Evolutionary conservation across 305 asterid species (phyloP).

Genomic region (Solanum hybrid): DNA sequence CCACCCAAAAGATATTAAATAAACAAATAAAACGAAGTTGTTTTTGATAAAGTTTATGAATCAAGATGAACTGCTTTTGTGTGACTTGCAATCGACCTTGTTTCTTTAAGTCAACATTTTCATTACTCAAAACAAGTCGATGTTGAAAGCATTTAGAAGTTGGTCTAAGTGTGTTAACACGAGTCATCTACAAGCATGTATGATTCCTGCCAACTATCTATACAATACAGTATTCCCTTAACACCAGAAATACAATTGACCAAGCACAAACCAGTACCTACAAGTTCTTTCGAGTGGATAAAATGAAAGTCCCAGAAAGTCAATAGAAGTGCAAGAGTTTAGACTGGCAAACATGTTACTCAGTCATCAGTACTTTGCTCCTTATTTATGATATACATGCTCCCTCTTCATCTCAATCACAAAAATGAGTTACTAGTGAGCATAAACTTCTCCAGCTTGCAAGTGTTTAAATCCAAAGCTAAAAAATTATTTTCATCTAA

Average conservation of each 20-base stretch:
- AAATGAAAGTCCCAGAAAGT: not conserved
- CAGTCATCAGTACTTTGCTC: not conserved
- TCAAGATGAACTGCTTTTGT: not conserved
- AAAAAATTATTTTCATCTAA: not conserved
- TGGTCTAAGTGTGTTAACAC: not conserved
- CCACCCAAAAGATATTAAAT: not conserved
- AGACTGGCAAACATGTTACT: not conserved
- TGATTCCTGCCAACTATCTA: not conserved
- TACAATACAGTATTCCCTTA: not conserved
- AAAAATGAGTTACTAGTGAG: not conserved
- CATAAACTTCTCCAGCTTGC: not conserved
- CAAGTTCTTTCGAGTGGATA: not conserved
- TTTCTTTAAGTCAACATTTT: not conserved
- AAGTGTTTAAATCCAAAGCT: not conserved
- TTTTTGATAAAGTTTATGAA: not conserved
- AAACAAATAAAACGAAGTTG: not conserved
- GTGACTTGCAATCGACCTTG: not conserved
- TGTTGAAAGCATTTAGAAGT: not conserved
- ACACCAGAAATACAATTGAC: not conserved
- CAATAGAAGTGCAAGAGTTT: not conserved
- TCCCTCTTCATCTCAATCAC: not conserved
- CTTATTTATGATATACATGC: not conserved
- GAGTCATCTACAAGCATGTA: not conserved
- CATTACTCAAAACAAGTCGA: not conserved
- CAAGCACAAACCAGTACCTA: not conserved